Conservation (phyloP, 1,284 basidiomycete genomes). For the Moniliophthora roreri region DNA sequence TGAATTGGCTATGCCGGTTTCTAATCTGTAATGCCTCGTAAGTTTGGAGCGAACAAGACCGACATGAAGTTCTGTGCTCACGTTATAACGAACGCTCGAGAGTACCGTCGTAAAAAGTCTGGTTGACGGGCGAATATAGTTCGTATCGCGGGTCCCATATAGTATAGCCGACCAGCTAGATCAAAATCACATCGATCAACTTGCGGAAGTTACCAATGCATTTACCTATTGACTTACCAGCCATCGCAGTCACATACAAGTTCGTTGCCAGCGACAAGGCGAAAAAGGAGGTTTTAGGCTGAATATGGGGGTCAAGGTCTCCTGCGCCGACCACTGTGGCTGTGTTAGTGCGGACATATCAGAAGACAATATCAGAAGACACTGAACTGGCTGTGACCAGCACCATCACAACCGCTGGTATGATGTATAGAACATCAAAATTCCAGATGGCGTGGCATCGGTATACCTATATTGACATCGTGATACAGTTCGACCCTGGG, state of each 20-base stretch:
- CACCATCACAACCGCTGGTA: constrained; percentile 2
- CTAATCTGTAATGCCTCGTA: background rate
- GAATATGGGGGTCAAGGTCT: constrained; percentile 1
- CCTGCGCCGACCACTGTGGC: constrained; percentile 10
- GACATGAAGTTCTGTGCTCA: too few species aligned
- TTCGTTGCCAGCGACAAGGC: constrained; percentile 11
- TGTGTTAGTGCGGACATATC: background rate
- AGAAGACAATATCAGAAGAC: background rate
- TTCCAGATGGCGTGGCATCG: constrained; percentile 14
- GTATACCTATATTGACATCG: background rate
- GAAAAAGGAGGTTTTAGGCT: constrained; percentile 7
- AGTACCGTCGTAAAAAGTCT: constrained; percentile 1
- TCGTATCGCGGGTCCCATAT: background rate
- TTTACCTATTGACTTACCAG: constrained; percentile 1
- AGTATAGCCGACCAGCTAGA: constrained; percentile 11
- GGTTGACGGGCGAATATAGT: background rate
- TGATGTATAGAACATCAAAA: constrained; percentile 5
- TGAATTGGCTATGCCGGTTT: constrained; percentile 7
- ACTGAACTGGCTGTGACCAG: constrained; percentile 11
- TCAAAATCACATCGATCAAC: background rate
- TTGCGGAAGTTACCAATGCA: background rate
- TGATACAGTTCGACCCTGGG: too few species aligned
- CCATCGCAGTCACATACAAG: constrained; percentile 7
- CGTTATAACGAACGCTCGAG: constrained; percentile 7
- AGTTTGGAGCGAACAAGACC: too few species aligned